Conservation (phyloP, 192 early-diverging fungal species). For the Backusella morwellensis region DNA sequence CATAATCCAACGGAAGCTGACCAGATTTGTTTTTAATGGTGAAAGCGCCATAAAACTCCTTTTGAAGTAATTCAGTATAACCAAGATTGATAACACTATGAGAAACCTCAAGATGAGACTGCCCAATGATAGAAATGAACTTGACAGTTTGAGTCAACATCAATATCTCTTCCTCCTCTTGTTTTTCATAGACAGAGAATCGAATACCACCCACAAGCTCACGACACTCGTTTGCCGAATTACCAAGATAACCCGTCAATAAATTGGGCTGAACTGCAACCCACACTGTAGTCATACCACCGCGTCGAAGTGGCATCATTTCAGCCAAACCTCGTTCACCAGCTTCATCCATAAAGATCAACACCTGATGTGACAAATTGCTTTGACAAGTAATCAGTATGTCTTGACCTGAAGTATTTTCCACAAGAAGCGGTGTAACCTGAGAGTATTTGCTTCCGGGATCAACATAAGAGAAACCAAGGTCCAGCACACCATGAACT, state of each 20-base stretch:
- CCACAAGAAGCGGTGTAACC: conserved; percentile 63
- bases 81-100: conserved; percentile 69
- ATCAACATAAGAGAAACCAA: conserved; percentile 83
- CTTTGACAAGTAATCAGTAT: conserved; percentile 71
- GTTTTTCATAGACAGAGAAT: conserved; percentile 64
- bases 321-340: conserved; percentile 50
- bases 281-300: conserved; percentile 60
- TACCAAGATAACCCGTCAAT: conserved; percentile 41
- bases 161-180: conserved; percentile 41
- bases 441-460: conserved; percentile 70
- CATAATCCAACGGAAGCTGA: conserved; percentile 67
- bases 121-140: conserved; percentile 79
- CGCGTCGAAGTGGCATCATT: conserved; percentile 49
- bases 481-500: conserved; percentile 59
- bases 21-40: conserved; percentile 68
- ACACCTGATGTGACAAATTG: conserved; percentile 78
- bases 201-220: conserved; percentile 80
- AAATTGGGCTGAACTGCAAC: conserved; percentile 76
- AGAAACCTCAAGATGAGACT: conserved; percentile 70
- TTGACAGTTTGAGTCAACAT: conserved; percentile 72
- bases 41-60: conserved; percentile 59
- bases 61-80: conserved; percentile 41
- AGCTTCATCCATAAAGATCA: conserved; percentile 66
- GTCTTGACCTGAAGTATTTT: conserved; percentile 69
- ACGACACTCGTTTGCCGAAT: conserved; percentile 49